These are phyloP conservation scores for Meyerozyma guilliermondii DNA, from an alignment of 1,139 yeast species.

Conservation along the genomic window DNA sequence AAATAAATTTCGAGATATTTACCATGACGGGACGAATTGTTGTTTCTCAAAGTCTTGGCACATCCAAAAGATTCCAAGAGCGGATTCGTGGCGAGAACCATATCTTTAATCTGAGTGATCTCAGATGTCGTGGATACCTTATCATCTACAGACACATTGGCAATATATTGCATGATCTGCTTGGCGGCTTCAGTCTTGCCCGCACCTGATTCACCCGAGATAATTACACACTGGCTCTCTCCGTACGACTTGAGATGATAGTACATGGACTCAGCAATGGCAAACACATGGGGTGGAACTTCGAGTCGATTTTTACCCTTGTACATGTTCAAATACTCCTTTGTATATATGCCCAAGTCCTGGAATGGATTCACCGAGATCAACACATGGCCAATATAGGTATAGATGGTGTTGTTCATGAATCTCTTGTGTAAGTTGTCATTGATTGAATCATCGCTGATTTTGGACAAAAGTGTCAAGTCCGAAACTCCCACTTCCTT, in stretches of 20 bases:
- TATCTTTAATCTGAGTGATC: slow-evolving; percentile 86
- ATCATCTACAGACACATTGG: slow-evolving; percentile 59
- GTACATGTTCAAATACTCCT: slow-evolving; percentile 66
- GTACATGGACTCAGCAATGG: slow-evolving; percentile 96
- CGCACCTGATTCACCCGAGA: slow-evolving; percentile 98
- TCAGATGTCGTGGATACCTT: slow-evolving; percentile 37
- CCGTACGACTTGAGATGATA: slow-evolving; percentile 91
- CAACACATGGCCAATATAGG: slow-evolving; percentile 82
- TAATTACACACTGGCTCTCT: slow-evolving; percentile 96
- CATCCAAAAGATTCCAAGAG: slow-evolving; percentile 95
- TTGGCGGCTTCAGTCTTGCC: slow-evolving; percentile 99
- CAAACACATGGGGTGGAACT: slow-evolving; percentile 98
- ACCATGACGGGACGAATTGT: slow-evolving; percentile 96
- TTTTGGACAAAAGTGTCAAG: slow-evolving; percentile 80
- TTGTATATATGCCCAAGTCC: slow-evolving; percentile 92
- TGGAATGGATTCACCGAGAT: slow-evolving; percentile 96
- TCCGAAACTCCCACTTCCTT: slow-evolving; percentile 98
- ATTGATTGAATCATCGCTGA: slow-evolving; percentile 88
- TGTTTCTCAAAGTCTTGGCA: slow-evolving; percentile 94
- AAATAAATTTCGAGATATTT: slow-evolving; percentile 91
- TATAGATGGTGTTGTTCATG: slow-evolving; percentile 83
- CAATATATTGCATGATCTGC: slow-evolving; percentile 96
- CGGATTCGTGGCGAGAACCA: slow-evolving; percentile 98
- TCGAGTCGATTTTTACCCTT: slow-evolving; percentile 91
- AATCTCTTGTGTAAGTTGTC: slow-evolving; percentile 88